Evolutionary conservation across 2,329 filamentous ascomycete species (phyloP).

Genomic region (Cucurbitaria berberidis): DNA sequence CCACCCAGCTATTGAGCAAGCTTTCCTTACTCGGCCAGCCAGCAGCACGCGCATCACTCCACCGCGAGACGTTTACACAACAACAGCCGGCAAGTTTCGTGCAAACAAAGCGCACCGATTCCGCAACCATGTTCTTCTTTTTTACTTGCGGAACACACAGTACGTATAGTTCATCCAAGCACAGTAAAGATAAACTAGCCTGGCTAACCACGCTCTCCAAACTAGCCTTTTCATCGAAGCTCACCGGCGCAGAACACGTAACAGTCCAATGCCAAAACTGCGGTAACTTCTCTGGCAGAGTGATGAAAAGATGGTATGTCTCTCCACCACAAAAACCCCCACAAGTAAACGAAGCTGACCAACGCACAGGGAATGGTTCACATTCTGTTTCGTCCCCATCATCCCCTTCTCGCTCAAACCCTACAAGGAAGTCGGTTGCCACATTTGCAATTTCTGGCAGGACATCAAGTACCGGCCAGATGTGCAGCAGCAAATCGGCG

Average conservation of each 20-base stretch:
- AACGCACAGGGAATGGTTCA: conserved; percentile 71
- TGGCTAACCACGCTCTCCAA: neutral
- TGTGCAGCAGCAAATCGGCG: conserved; percentile 41
- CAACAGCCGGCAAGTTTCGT: neutral
- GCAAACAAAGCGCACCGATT: neutral
- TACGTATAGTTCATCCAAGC: conserved; percentile 32
- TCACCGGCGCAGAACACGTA: conserved; percentile 57
- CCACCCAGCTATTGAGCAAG: neutral
- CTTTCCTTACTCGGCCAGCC: neutral
- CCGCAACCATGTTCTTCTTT: conserved; percentile 53
- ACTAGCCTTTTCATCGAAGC: conserved; percentile 54
- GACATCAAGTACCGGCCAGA: conserved; percentile 54
- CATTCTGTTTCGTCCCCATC: conserved; percentile 77
- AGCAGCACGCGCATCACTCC: neutral
- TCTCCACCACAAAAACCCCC: no score
- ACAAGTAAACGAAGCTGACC: conserved; percentile 21
- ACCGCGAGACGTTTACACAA: neutral
- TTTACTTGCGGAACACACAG: conserved; percentile 59
- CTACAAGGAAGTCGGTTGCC: conserved; percentile 70
- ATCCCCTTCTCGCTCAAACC: conserved; percentile 69
- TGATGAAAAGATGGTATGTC: no score
- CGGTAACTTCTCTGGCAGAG: conserved; percentile 53
- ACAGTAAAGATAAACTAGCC: no score
- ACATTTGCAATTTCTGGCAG: conserved; percentile 78
- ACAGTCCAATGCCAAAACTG: conserved; percentile 61